Evolutionary conservation across 108 stramenopile genomes (phyloP), one percentile per base, ranked within the genome.

Genomic region (Bacterosira constricta): DNA sequence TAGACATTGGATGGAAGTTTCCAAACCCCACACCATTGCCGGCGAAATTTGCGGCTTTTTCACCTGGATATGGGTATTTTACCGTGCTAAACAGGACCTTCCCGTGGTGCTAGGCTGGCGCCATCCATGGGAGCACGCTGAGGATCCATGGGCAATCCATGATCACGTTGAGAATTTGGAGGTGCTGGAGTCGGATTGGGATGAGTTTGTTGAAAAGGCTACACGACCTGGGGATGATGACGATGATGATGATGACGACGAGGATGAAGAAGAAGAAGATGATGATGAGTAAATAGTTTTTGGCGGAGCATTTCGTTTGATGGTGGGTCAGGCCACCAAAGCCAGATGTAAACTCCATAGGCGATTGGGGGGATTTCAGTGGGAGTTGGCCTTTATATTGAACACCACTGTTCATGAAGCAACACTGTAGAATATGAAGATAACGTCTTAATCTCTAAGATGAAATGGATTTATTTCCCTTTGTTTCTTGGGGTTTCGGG

Each of bases 31-130:
- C 60, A 50, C 41, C 12, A 45, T 31, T 29, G 55, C 79, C 1
- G 89, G 89, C 12, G 92, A 93, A 82, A 74, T 73, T 12, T 86
- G 89, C 36, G 90, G 90, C 38, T 83, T 86, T 55, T 63, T 93
- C 29, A 80, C 79, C n/a, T 93, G 92, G 92, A 49, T 93, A 12
- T 93, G 92, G 92, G 65, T 93, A 23, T 93, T 93, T 58, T 83
- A 89, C 75, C 77, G 92, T 49, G 87, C 88, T 32, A 69, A 80
- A 25, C 76, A 87, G 35, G 92, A 93, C 63, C 71, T 85, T 15
- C 82, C 88, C 8, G 90, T 90, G 26, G 76, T 93, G 6, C 45
- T 93, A 45, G 92, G 92, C 50, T 85, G 60, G 55, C 81, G 83
- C 49, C 90, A 91, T 66, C 92, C 92, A 20, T 93, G 92, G 92